Base-by-base conservation (phyloP, 1,139 yeast genomes). In the Blastobotrys capitulatus region DNA sequence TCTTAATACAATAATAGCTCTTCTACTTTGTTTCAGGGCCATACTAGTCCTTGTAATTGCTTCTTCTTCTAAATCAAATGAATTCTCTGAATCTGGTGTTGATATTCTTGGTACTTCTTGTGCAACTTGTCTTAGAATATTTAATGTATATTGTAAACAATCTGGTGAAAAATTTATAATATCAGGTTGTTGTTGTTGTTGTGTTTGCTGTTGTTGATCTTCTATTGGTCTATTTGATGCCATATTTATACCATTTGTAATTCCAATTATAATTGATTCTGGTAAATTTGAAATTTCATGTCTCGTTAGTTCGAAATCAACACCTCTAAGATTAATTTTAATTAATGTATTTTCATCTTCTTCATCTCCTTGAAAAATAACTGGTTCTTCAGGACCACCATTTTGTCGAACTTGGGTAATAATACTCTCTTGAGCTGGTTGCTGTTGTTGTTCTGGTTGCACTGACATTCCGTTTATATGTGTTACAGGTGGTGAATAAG, bases 271-370 rank as follows among this genome's bases (percentile, higher is more conserved):
- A 31, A 94, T 82, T 55, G 92, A 82, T 66, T 94, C 97, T 1
- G 98, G 97, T 47, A 92, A 72, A 50, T 90, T 81, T 85, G 89
- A 83, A 57, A 92, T 76, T 64, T 88, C 96, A 58, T 88, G 96
- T 55, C 96, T 75, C 1, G 95, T 82, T 46, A 92, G 82, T 49
- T 81, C 78, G 65, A 83, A 86, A 53, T 69, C 64, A 16, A 65
- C 68, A 13, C 87, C 94, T 46, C 94, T 73, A 49, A 83, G 76
- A 62, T 81, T 80, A 67, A 84, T 75, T 57, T 75, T 78, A 54
- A 87, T 84, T 22, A 54, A 53, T 20, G 59, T 59, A 10, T 62
- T 59, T 15, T 49, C 52, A 16, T 50, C 47, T 3, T 51, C 57
- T 16, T 40, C 52, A 13, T 54, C 36, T 2, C 26, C 26, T 19